A percentile compares a stretch with the other conserved stretches of the same genome.
These are phyloP conservation scores for Ogataea nakhonphanomensis DNA, from an alignment of 805 yeast genomes.

Conservation along the genomic window DNA sequence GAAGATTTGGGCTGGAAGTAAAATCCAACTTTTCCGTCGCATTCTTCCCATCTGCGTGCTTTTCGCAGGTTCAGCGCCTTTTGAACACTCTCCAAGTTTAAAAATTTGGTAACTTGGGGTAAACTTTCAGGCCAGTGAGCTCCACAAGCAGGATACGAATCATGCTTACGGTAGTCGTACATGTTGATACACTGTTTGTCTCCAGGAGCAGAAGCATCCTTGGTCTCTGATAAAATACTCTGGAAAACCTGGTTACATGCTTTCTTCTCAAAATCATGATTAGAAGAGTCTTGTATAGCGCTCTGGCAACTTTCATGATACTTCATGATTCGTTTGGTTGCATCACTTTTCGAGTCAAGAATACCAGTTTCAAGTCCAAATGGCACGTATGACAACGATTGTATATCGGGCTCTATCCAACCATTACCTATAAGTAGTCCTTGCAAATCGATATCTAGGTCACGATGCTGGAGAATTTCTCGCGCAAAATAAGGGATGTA, in stretches of 20 bases:
- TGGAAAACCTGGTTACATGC: slow-evolving; percentile 43
- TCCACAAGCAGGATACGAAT: slow-evolving; percentile 84
- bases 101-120: slow-evolving; percentile 45
- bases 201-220: slow-evolving; percentile 23
- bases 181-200: slow-evolving; percentile 67
- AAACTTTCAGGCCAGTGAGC: slow-evolving; percentile 84
- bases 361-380: slow-evolving; percentile 60
- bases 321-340: slow-evolving; percentile 39
- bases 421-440: slow-evolving; percentile 88
- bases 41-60: slow-evolving; percentile 65
- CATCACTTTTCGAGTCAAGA: slow-evolving; percentile 39
- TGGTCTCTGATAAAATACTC: slow-evolving; percentile 35
- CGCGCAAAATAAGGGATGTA: slow-evolving; percentile 86
- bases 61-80: slow-evolving; percentile 47
- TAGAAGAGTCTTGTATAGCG: slow-evolving; percentile 34
- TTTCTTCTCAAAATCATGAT: slow-evolving; percentile 24
- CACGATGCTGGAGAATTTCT: slow-evolving; percentile 42
- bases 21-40: slow-evolving; percentile 57
- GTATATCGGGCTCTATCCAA: slow-evolving; percentile 87
- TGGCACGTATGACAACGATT: slow-evolving; percentile 76
- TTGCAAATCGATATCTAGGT: slow-evolving; percentile 41
- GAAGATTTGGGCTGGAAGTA: slow-evolving; percentile 50
- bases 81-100: slow-evolving; percentile 44
- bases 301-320: slow-evolving; percentile 63
- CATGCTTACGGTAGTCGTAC: slow-evolving; percentile 73